Evolutionary conservation across 345 rosid genomes (phyloP), one percentile per base, ranked within the genome.

Genomic region (Alliaria petiolata): DNA sequence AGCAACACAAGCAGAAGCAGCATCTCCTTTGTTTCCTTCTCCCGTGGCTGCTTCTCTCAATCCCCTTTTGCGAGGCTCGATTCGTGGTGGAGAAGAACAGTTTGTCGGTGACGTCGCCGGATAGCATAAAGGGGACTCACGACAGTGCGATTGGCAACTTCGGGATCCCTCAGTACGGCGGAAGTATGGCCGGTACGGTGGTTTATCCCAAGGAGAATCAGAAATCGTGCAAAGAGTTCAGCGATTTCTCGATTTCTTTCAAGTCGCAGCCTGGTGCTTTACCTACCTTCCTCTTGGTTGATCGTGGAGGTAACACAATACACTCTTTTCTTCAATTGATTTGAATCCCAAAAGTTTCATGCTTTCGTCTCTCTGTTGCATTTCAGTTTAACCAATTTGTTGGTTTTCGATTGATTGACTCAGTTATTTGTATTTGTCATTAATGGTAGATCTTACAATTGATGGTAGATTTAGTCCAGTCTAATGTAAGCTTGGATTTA

Each of bases 71-170:
- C 5, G 67, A 69, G 36, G 89, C 82, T 51, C 80, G 90, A 77
- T 95, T 95, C 71, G 96, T 95, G 63, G 99, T 95, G 73, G 99
- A 95, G 85, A 95, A 95, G 86, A 95, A 95, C 77, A 95, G 92
- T 62, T 77, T 95, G 78, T 80, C 80, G 75, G 93, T 95, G 60
- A 83, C 90, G 0, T 95, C 97, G 5, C 99, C 97, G 44, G 99
- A 95, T 38, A 91, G 85, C 74, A 89, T 95, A 8, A 91, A 85
- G 72, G 99, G 96, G 5, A 85, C 79, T 5, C 83, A 91, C 58
- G 96, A 95, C 57, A 88, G 90, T 80, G 99, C 97, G 11, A 95
- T 95, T 57, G 99, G 97, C 1, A 95, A 95, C 84, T 95, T 95
- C 17, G 99, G 99, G 84, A 89, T 95, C 43, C 99, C 99, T 25